A percentile compares a stretch with the other conserved stretches of the same genome.
Conservation (phyloP, 805 yeast genomes). For the Candida maris region DNA sequence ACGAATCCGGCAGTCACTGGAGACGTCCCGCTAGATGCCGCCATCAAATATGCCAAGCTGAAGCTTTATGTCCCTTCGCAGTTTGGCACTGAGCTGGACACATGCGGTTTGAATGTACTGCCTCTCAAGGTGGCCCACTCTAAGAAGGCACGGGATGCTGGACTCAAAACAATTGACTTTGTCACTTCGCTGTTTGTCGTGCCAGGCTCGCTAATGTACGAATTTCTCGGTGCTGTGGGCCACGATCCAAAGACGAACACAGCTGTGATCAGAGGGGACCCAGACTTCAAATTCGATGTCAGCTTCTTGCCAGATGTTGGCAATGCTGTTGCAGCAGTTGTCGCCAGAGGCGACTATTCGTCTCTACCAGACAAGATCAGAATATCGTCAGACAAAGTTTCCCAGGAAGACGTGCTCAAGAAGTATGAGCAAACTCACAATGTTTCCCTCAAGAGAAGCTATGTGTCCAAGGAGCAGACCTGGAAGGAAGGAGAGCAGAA, state of each 20-base stretch:
- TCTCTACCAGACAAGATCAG: constrained; percentile 42
- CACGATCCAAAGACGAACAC: constrained; percentile 33
- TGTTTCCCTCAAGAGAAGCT: constrained; percentile 33
- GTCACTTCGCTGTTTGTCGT: constrained; percentile 37
- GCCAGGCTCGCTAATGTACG: constrained; percentile 36
- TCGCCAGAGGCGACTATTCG: constrained; percentile 32
- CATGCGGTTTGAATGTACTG: constrained; percentile 17
- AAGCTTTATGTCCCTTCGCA: constrained; percentile 58
- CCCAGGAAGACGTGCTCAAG: constrained; percentile 37
- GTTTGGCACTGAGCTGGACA: constrained; percentile 47
- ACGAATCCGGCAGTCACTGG: constrained; percentile 25
- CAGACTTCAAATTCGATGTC: constrained; percentile 33
- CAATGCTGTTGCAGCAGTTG: constrained; percentile 38
- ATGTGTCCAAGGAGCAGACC: constrained; percentile 31
- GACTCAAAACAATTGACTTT: constrained; percentile 46
- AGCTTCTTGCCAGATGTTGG: constrained; percentile 43
- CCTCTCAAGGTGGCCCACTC: constrained; percentile 35
- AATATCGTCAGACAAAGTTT: constrained; percentile 39
- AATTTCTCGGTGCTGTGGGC: constrained; percentile 35
- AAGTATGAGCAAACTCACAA: constrained; percentile 39
- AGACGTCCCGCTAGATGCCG: constrained; percentile 38
- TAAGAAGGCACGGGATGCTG: constrained; percentile 37
- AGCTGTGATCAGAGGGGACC: constrained; percentile 40
- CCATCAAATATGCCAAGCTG: constrained; percentile 34
- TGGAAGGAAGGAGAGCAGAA: constrained; percentile 30